These are phyloP conservation scores for Rhypophila decipiens DNA, from an alignment of 495 filamentous ascomycete genomes.

Conservation along the genomic window DNA sequence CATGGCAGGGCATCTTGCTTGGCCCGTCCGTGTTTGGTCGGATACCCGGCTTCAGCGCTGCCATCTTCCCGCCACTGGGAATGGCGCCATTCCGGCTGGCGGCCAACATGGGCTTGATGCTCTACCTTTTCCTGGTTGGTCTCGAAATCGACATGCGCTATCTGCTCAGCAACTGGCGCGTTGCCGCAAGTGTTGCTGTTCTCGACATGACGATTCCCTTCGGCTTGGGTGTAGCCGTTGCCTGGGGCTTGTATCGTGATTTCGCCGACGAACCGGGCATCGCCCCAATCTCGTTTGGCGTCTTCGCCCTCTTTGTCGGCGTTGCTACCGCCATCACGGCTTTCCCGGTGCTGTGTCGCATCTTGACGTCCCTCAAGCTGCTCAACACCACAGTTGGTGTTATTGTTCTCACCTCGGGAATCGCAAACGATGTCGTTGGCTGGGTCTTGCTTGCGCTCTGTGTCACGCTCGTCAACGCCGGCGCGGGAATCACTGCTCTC, in stretches of 20 bases:
- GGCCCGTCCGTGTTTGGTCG: constrained; percentile 78
- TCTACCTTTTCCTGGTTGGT: constrained; percentile 87
- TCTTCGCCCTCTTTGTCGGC: constrained; percentile 85
- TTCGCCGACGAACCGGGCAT: constrained; percentile 63
- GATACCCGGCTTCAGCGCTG: constrained; percentile 65
- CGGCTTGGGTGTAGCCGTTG: constrained; percentile 60
- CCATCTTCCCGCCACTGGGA: constrained; percentile 68
- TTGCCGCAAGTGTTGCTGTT: constrained; percentile 70
- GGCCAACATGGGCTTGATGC: constrained; percentile 78
- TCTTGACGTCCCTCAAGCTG: constrained; percentile 83
- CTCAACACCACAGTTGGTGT: constrained; percentile 77
- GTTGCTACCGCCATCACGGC: constrained; percentile 92
- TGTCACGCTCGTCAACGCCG: constrained; percentile 84
- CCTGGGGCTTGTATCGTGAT: constrained; percentile 74
- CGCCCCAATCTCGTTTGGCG: constrained; percentile 64
- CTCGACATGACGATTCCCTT: constrained; percentile 78
- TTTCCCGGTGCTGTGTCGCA: constrained; percentile 91
- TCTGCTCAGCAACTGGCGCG: constrained; percentile 73
- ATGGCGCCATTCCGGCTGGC: constrained; percentile 67
- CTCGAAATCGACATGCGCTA: constrained; percentile 84
- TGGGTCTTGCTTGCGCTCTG: constrained; percentile 91
- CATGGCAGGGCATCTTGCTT: constrained; percentile 60
- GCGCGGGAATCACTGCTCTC: constrained; percentile 72
- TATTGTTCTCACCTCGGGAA: constrained; percentile 82
- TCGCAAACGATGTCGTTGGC: constrained; percentile 83